Conservation (phyloP, 805 yeast genomes). For the Yamadazyma phyllophila region DNA sequence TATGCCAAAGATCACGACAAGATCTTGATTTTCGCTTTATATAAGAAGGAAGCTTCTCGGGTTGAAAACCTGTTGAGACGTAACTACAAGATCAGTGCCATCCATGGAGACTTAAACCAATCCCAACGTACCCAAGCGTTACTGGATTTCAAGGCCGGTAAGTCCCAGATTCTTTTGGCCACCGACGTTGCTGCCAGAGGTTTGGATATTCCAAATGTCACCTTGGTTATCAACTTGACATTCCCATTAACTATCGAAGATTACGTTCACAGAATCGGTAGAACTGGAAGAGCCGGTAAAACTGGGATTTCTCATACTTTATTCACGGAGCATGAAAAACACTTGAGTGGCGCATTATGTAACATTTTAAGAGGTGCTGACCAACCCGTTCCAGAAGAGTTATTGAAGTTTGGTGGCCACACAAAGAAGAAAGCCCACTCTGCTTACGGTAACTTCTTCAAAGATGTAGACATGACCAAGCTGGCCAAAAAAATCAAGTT, state of each 20-base stretch:
- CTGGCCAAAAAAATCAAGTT: constrained; percentile 91
- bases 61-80: constrained; percentile 72
- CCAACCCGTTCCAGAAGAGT: constrained; percentile 93
- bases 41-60: constrained; percentile 94
- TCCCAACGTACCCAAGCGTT: constrained; percentile 88
- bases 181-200: constrained; percentile 99
- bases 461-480: constrained; percentile 82
- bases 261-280: constrained; percentile 95
- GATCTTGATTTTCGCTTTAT: constrained; percentile 86
- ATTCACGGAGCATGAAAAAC: constrained; percentile 96
- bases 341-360: constrained; percentile 88
- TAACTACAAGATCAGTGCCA: constrained; percentile 83
- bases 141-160: constrained; percentile 79
- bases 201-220: constrained; percentile 94
- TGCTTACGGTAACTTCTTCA: constrained; percentile 97
- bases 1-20: constrained; percentile 74
- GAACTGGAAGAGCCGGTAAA: constrained; percentile 98
- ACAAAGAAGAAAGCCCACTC: constrained; percentile 97
- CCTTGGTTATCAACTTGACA: constrained; percentile 89
- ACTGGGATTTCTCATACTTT: constrained; percentile 93
- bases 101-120: constrained; percentile 94
- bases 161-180: constrained; percentile 75
- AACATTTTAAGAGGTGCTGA: constrained; percentile 91
- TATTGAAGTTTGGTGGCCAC: constrained; percentile 94
- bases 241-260: constrained; percentile 97